Conservation (phyloP, 2,329 filamentous ascomycete species). For the Coleophoma eucalyptorum region DNA sequence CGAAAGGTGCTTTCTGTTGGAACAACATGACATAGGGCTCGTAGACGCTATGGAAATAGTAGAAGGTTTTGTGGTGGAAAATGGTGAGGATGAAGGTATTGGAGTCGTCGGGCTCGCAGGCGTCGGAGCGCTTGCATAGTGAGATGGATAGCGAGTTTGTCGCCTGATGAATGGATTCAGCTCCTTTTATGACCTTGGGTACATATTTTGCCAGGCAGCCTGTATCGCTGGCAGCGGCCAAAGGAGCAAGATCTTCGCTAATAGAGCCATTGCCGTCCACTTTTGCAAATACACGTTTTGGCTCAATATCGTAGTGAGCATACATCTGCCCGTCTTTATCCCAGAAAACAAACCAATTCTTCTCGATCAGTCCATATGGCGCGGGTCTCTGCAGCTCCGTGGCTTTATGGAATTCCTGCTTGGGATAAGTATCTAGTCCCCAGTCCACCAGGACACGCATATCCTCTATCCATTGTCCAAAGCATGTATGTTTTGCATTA, state of each 20-base stretch:
- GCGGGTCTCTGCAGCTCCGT: constrained; percentile 49
- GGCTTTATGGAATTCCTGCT: constrained; percentile 22
- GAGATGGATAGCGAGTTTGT: constrained; percentile 56
- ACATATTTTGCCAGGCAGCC: constrained; percentile 43
- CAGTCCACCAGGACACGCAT: constrained; percentile 45
- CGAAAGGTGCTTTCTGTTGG: constrained; percentile 42
- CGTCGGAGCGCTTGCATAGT: constrained; percentile 45
- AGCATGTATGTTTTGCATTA: constrained; percentile 49
- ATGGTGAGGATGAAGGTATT: constrained; percentile 54
- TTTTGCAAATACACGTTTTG: constrained; percentile 44
- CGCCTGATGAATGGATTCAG: constrained; percentile 53
- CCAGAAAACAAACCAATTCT: constrained; percentile 64
- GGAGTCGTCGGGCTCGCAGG: constrained; percentile 35
- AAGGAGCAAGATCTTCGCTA: constrained; percentile 41
- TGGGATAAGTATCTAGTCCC: constrained; percentile 24
- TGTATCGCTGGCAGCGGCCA: constrained; percentile 32
- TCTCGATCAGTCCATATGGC: constrained; percentile 44
- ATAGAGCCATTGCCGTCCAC: constrained; percentile 40
- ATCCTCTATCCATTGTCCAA: constrained; percentile 54
- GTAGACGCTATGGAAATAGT: constrained; percentile 45
- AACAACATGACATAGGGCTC: constrained; percentile 54
- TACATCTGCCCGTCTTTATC: constrained; percentile 41
- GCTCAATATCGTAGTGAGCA: constrained; percentile 49
- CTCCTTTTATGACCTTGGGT: constrained; percentile 29
- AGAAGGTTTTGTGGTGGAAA: constrained; percentile 50